Conservation (phyloP, 495 filamentous ascomycete species). For the Penicillium subrubescens region DNA sequence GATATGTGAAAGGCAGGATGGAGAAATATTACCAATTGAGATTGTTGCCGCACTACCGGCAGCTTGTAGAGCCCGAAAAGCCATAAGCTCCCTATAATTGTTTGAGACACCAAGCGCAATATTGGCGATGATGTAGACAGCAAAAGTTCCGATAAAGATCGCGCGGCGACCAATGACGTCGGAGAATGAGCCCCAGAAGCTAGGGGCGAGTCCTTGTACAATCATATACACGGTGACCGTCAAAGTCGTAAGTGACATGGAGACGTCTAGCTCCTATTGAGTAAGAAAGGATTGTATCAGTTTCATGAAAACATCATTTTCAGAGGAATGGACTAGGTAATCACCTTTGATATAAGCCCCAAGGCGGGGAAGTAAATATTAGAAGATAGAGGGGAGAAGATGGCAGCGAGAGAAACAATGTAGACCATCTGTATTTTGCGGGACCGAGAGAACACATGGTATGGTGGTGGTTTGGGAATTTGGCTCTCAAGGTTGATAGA, state of each 20-base stretch:
- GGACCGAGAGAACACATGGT: slow-evolving; percentile 59
- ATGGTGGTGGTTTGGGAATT: slow-evolving; percentile 18
- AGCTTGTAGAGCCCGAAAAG: slow-evolving; percentile 65
- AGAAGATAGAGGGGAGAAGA: slow-evolving; percentile 67
- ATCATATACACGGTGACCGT: slow-evolving; percentile 49
- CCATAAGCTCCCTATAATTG: slow-evolving; percentile 63
- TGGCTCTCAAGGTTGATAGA: slow-evolving; percentile 31
- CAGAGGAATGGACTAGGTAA: neutral
- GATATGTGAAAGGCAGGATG: neutral
- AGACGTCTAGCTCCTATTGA: slow-evolving; percentile 29
- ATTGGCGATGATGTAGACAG: slow-evolving; percentile 54
- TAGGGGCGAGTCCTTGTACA: slow-evolving; percentile 49
- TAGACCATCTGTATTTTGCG: slow-evolving; percentile 64
- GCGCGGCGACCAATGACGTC: slow-evolving; percentile 44
- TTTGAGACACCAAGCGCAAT: slow-evolving; percentile 63
- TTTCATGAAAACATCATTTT: too few relatives aligned
- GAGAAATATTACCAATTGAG: slow-evolving; percentile 35
- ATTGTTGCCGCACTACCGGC: slow-evolving; percentile 59
- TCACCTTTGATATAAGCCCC: slow-evolving; percentile 34
- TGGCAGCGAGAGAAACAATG: slow-evolving; percentile 57
- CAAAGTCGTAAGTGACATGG: slow-evolving; percentile 38
- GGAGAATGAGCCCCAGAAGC: slow-evolving; percentile 47
- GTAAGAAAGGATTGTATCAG: neutral
- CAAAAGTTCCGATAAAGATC: slow-evolving; percentile 42
- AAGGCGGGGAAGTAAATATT: slow-evolving; percentile 83